Percentiles rank a stretch among this genome's conserved stretches.
phyloP scores from a whole-genome alignment of 257 asterid genomes.

The Pogostemon cablin region DNA sequence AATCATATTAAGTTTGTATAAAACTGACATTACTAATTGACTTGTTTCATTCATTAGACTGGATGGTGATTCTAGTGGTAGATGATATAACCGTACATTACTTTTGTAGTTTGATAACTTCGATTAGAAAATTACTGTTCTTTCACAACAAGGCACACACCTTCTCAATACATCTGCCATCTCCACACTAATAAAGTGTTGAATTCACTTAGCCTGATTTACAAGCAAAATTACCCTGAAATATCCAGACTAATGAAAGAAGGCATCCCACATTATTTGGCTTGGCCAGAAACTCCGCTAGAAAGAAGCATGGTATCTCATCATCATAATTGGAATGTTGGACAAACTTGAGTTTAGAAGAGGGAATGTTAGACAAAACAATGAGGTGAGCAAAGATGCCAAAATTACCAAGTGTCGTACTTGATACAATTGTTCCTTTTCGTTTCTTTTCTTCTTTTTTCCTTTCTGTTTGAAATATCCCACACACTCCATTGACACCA shows the following conservation, averaged over 20 bases:
- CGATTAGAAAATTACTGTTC: background rate
- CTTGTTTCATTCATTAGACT: too few relatives aligned
- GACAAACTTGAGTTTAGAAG: background rate
- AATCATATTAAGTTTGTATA: background rate
- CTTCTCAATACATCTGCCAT: background rate
- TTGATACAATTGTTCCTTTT: too few relatives aligned
- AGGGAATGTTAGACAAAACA: background rate
- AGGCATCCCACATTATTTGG: background rate
- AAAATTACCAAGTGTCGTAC: background rate
- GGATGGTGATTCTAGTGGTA: too few relatives aligned
- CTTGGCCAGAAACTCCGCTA: background rate
- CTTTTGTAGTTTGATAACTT: background rate
- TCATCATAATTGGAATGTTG: background rate
- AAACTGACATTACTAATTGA: background rate
- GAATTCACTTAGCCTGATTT: background rate
- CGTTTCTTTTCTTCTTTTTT: too few relatives aligned
- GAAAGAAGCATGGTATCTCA: background rate
- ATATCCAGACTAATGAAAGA: background rate
- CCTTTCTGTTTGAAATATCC: too few relatives aligned
- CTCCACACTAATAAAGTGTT: background rate
- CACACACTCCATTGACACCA: background rate
- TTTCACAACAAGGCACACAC: background rate
- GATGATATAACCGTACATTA: too few relatives aligned
- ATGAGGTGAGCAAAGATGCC: background rate
- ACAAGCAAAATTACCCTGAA: background rate